Evolutionary conservation across 768 basidiomycete genomes (phyloP).

Genomic region (Suillus spraguei): DNA sequence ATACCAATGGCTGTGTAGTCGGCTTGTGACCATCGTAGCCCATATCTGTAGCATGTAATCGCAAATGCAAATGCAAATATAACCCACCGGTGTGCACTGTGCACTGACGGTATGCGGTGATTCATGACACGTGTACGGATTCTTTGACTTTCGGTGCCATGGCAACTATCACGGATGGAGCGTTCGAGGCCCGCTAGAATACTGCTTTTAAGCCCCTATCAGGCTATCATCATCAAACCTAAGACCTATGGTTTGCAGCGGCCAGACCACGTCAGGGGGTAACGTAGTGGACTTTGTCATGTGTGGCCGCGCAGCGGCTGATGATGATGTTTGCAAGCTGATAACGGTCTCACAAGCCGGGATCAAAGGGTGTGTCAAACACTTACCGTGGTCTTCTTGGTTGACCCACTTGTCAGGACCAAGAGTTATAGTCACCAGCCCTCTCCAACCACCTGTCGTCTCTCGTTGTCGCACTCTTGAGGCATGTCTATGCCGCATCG

Average conservation of each 20-base stretch:
- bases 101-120: too few relatives aligned
- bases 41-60: too few relatives aligned
- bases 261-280: not conserved
- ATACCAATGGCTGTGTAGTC: not conserved
- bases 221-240: not conserved
- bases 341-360: not conserved
- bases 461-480: not conserved
- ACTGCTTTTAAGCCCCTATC: too few relatives aligned
- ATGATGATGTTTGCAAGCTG: not conserved
- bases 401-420: not conserved
- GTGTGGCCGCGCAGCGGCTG: not conserved
- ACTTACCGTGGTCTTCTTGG: not conserved
- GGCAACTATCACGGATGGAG: not conserved
- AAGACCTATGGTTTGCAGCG: not conserved
- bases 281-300: not conserved
- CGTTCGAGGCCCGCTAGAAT: too few relatives aligned
- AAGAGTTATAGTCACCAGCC: not conserved
- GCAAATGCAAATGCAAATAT: too few relatives aligned
- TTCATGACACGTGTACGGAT: too few relatives aligned
- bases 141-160: not conserved
- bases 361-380: not conserved
- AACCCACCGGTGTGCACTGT: too few relatives aligned
- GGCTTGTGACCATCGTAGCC: too few relatives aligned
- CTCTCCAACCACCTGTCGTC: not conserved
- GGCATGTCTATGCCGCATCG: too few relatives aligned